A percentile compares a stretch with the other conserved stretches of the same genome.
These are phyloP conservation scores for Pichia sp. DNA, from an alignment of 1,139 yeast genomes.

Conservation along the genomic window DNA sequence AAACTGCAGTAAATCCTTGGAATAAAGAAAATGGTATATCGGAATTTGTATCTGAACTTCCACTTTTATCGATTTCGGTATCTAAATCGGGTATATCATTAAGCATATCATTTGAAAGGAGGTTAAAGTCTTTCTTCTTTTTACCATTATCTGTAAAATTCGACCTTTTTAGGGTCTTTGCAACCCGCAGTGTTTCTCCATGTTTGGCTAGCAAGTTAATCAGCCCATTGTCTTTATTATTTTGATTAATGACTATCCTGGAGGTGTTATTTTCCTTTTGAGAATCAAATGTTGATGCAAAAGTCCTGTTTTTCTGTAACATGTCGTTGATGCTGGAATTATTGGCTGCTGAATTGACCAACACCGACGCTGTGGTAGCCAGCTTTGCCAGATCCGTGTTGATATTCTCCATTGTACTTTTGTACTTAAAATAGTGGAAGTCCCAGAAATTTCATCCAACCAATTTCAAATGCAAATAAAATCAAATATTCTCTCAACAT, in stretches of 20 bases:
- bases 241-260: neutral
- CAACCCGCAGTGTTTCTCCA: constrained; percentile 13
- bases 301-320: constrained; percentile 44
- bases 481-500: neutral
- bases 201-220: constrained; percentile 21
- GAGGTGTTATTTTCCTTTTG: constrained; percentile 3
- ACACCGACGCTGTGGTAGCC: constrained; percentile 40
- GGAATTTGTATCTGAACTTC: neutral
- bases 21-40: constrained; percentile 41
- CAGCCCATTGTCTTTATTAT: neutral
- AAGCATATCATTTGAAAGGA: constrained; percentile 52
- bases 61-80: constrained; percentile 3
- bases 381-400: constrained; percentile 30
- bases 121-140: constrained; percentile 28
- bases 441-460: neutral
- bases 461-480: neutral
- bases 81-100: constrained; percentile 38
- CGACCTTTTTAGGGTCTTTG: constrained; percentile 14
- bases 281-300: constrained; percentile 30
- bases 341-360: constrained; percentile 28
- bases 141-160: constrained; percentile 13
- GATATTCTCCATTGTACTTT: neutral
- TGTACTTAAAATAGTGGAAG: neutral
- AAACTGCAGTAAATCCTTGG: constrained; percentile 60
- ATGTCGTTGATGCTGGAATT: constrained; percentile 20